Evolutionary conservation across 2,329 filamentous ascomycete species (phyloP).

Genomic region (Scedosporium apiospermum): DNA sequence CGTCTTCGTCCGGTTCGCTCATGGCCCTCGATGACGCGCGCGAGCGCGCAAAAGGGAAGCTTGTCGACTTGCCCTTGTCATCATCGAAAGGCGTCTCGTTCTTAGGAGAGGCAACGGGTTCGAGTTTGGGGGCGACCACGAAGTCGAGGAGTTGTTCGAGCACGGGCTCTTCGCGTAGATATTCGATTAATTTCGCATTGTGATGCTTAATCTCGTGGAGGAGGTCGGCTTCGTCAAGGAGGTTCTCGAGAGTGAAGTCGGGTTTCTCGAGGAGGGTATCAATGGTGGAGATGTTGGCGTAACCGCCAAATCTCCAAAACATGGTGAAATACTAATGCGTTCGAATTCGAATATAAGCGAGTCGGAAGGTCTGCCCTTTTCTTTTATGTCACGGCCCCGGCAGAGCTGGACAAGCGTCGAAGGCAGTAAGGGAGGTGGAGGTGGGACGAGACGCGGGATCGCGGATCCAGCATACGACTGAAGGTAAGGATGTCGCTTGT

Average conservation of each 20-base stretch:
- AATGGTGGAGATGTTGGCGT: slow-evolving; percentile 93
- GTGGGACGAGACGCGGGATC: neutral
- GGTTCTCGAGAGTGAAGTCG: slow-evolving; percentile 88
- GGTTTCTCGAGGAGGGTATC: slow-evolving; percentile 96
- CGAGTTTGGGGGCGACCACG: slow-evolving; percentile 71
- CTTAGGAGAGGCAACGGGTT: slow-evolving; percentile 41
- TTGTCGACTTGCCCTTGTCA: slow-evolving; percentile 31
- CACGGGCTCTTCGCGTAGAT: slow-evolving; percentile 77
- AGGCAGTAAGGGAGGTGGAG: neutral
- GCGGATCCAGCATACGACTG: slow-evolving; percentile 3
- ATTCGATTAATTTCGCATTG: slow-evolving; percentile 96
- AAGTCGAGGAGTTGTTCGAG: slow-evolving; percentile 82
- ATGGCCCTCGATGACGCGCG: slow-evolving; percentile 43
- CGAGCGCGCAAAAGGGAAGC: slow-evolving; percentile 37
- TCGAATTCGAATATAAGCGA: neutral
- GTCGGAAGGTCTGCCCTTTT: neutral
- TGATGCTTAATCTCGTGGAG: slow-evolving; percentile 98
- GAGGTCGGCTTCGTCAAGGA: slow-evolving; percentile 90
- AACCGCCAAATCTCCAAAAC: slow-evolving; percentile 99
- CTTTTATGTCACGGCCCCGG: slow-evolving; percentile 23
- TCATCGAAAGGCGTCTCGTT: slow-evolving; percentile 23
- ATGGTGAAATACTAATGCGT: slow-evolving; percentile 49
- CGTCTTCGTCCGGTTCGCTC: slow-evolving; percentile 51
- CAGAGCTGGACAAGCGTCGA: slow-evolving; percentile 10
- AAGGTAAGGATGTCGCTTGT: neutral